Evolutionary conservation across 768 basidiomycete species (phyloP).

Genomic region (Boletus coccyginus): DNA sequence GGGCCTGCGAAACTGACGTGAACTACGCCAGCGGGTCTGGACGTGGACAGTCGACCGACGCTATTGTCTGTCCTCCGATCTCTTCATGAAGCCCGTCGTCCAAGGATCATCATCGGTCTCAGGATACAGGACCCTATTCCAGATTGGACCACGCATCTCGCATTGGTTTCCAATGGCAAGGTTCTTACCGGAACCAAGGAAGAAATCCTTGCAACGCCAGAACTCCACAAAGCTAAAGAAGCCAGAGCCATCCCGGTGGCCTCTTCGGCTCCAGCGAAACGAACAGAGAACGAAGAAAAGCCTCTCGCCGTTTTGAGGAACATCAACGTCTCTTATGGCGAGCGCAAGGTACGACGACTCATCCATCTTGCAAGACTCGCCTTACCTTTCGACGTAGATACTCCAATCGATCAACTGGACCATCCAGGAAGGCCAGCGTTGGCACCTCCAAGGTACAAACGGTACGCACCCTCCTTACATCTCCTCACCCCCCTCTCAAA

Average conservation of each 20-base stretch:
- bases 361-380: background rate
- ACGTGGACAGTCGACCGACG: conserved; percentile 54
- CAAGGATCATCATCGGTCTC: conserved; percentile 64
- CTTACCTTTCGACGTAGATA: conserved; percentile 44
- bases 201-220: conserved; percentile 37
- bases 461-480: conserved; percentile 42
- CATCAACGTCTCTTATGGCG: conserved; percentile 70
- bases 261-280: background rate
- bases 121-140: conserved; percentile 72
- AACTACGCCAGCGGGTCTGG: conserved; percentile 67
- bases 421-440: conserved; percentile 76
- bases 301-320: conserved; percentile 59
- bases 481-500: background rate
- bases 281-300: conserved; percentile 22
- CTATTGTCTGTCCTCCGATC: conserved; percentile 54
- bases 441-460: conserved; percentile 89
- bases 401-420: conserved; percentile 80
- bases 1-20: background rate
- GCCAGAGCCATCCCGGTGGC: background rate
- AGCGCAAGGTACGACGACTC: conserved; percentile 46
- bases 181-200: conserved; percentile 53
- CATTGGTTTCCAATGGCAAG: conserved; percentile 45
- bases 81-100: conserved; percentile 46
- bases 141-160: conserved; percentile 69
- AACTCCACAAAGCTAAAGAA: conserved; percentile 4